phyloP scores from a whole-genome alignment of 306 rosid genomes.

The Fragaria iinumae region DNA sequence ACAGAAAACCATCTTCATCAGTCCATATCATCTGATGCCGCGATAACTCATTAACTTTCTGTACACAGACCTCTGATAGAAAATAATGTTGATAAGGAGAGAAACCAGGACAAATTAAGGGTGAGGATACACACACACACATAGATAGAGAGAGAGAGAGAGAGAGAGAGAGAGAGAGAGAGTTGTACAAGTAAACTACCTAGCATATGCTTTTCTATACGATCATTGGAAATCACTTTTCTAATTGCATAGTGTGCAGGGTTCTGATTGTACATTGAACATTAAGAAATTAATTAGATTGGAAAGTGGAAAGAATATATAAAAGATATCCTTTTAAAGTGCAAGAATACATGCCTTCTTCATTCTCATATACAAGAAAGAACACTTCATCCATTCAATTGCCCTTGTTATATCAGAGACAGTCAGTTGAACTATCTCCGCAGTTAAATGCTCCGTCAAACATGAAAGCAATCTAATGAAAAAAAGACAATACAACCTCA shows the following conservation, averaged over 20 bases:
- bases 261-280: conserved; percentile 48
- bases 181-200: conserved; percentile 43
- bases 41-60: conserved; percentile 82
- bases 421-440: conserved; percentile 92
- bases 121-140: not conserved
- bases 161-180: not conserved
- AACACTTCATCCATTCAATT: conserved; percentile 94
- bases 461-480: conserved; percentile 71
- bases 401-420: conserved; percentile 83
- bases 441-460: conserved; percentile 91
- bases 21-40: conserved; percentile 78
- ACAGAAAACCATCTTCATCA: conserved; percentile 93
- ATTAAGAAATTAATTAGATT: conserved; percentile 12
- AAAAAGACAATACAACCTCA: conserved; percentile 28
- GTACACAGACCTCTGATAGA: conserved; percentile 67
- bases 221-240: conserved; percentile 56
- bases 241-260: conserved; percentile 63
- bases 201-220: conserved; percentile 71
- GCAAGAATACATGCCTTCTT: conserved; percentile 54
- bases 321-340: conserved; percentile 14
- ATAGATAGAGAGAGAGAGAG: not conserved
- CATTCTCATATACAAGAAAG: conserved; percentile 87
- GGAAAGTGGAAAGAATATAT: conserved; percentile 15
- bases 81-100: conserved; percentile 20
- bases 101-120: not conserved